These are phyloP conservation scores for Crithidia sp. DNA, from an alignment of 208 protist species.

Conservation along the genomic window DNA sequence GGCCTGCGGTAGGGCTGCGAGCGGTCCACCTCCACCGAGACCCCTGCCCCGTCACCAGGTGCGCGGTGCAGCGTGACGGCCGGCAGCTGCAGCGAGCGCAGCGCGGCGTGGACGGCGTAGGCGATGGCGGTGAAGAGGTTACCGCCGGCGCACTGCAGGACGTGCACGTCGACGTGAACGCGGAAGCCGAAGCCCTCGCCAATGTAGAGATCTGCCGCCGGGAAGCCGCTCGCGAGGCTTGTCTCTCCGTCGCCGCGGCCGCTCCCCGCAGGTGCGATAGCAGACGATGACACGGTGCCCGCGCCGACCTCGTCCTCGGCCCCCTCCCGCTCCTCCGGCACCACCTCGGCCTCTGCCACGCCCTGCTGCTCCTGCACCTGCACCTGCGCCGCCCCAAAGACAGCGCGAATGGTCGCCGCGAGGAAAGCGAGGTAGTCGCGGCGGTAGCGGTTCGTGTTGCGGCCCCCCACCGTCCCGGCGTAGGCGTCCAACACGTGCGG, in stretches of 20 bases:
- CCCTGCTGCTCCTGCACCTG: conserved; percentile 60
- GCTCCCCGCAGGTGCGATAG: not conserved
- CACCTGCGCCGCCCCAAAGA: conserved; percentile 73
- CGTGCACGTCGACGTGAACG: conserved; percentile 84
- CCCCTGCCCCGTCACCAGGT: conserved; percentile 38
- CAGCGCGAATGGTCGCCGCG: conserved; percentile 54
- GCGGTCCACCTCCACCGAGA: conserved; percentile 79
- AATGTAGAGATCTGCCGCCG: conserved; percentile 67
- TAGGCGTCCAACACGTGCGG: conserved; percentile 72
- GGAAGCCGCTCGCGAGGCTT: conserved; percentile 44
- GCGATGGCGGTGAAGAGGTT: conserved; percentile 56
- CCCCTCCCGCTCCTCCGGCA: conserved; percentile 14
- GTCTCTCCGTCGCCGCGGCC: conserved; percentile 5
- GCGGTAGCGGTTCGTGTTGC: conserved; percentile 51
- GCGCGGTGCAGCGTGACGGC: conserved; percentile 67
- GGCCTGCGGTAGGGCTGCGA: conserved; percentile 51
- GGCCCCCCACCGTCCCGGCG: conserved; percentile 56
- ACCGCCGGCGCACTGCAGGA: conserved; percentile 71
- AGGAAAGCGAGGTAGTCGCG: conserved; percentile 64
- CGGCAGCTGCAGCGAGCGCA: conserved; percentile 61
- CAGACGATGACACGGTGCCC: conserved; percentile 13
- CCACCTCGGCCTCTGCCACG: conserved; percentile 66
- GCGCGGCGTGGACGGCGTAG: conserved; percentile 70
- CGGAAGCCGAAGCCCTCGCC: conserved; percentile 77
- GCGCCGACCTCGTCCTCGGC: not conserved